phyloP scores from a whole-genome alignment of 208 protist species.

The Crithidia expoeki region DNA sequence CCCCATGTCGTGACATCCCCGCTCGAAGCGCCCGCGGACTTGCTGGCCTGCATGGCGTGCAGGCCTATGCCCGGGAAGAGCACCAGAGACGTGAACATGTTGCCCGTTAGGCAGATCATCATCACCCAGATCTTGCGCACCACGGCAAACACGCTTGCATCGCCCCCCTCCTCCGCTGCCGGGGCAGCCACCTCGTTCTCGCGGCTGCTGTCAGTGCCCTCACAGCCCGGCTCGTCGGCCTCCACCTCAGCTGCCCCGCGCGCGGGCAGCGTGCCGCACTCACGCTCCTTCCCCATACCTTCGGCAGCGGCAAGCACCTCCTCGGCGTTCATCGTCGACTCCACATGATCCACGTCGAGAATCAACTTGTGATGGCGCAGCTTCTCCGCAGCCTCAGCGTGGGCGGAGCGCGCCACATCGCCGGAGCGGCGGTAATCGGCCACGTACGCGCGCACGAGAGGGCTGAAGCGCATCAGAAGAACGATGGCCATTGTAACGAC shows the following conservation, averaged over 20 bases:
- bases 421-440: constrained; percentile 3
- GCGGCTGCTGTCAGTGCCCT: constrained; percentile 1
- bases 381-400: constrained; percentile 15
- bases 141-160: constrained; percentile 29
- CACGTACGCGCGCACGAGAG: constrained; percentile 36
- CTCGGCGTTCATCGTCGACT: neutral
- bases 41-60: constrained; percentile 30
- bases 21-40: neutral
- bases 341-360: neutral
- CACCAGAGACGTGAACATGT: constrained; percentile 43
- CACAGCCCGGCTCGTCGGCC: neutral
- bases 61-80: constrained; percentile 53
- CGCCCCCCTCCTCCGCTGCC: constrained; percentile 7
- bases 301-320: neutral
- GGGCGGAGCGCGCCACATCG: constrained; percentile 14
- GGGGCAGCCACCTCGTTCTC: neutral
- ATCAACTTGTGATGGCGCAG: neutral
- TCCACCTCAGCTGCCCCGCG: no score
- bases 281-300: no score
- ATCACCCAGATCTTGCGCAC: constrained; percentile 46
- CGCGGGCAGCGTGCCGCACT: no score
- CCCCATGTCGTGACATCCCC: constrained; percentile 28
- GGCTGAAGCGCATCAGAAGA: constrained; percentile 35
- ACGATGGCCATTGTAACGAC: constrained; percentile 33
- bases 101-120: constrained; percentile 37